phyloP scores from a whole-genome alignment of 2,329 filamentous ascomycete species.

The Sporothrix pallida region DNA sequence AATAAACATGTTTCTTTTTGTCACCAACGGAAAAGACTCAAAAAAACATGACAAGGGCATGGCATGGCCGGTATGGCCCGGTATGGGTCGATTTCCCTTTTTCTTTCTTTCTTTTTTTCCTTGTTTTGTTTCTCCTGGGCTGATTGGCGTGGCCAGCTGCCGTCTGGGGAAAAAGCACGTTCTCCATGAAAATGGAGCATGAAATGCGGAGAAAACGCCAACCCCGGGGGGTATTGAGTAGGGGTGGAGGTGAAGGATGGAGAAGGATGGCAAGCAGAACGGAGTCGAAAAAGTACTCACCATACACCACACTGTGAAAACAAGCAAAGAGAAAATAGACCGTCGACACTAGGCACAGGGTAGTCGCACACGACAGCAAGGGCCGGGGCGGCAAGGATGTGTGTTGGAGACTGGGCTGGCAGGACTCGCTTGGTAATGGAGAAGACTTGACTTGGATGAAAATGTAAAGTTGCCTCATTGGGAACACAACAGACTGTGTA shows the following conservation, averaged over 20 bases:
- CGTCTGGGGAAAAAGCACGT: conserved; percentile 15
- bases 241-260: no score
- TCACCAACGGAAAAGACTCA: no score
- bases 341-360: no score
- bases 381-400: background rate
- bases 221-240: background rate
- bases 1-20: no score
- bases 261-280: no score
- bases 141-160: background rate
- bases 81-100: background rate
- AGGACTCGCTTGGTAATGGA: background rate
- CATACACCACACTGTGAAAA: background rate
- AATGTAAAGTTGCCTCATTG: no score
- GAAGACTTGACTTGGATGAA: no score
- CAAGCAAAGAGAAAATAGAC: background rate
- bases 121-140: background rate
- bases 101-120: no score
- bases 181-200: background rate
- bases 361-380: background rate
- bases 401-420: no score
- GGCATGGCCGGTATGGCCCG: background rate
- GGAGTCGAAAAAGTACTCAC: background rate
- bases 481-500: no score
- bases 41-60: background rate
- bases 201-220: conserved; percentile 15